Evolutionary conservation across 441 rosid genomes (phyloP).

Genomic region (Geranium incanum): DNA sequence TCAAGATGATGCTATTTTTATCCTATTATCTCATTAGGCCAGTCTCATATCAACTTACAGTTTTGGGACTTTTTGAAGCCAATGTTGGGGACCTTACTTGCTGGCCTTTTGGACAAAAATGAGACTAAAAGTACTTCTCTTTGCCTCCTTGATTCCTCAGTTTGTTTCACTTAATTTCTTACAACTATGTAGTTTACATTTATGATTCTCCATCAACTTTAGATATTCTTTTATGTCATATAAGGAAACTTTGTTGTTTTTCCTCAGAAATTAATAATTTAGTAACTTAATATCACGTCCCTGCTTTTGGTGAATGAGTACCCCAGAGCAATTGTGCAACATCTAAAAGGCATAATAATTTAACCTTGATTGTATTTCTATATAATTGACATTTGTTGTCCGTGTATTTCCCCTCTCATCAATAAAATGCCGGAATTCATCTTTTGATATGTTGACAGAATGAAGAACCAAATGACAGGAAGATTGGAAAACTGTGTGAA

Average conservation of each 20-base stretch:
- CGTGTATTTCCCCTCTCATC: background rate
- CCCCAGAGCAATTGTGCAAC: background rate
- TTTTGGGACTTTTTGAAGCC: conserved; percentile 1
- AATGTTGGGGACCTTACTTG: conserved; percentile 3
- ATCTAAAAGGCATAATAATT: conserved; percentile 2
- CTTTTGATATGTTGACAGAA: conserved; percentile 39
- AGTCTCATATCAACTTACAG: background rate
- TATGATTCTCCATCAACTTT: background rate
- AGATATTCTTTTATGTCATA: background rate
- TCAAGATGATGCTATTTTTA: background rate
- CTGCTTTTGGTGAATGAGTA: conserved; percentile 4
- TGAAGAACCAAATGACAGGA: conserved; percentile 77
- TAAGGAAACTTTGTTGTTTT: background rate
- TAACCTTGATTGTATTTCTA: background rate
- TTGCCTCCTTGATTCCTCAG: background rate
- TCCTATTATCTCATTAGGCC: background rate
- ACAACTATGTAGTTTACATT: background rate
- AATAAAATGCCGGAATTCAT: background rate
- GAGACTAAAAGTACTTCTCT: background rate
- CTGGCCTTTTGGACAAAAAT: background rate
- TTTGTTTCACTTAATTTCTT: background rate
- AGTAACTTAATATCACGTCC: background rate
- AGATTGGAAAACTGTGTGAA: conserved; percentile 87
- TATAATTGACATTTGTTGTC: background rate
- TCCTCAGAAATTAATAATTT: background rate